Evolutionary conservation across 169 alveolate genomes (phyloP).

Genomic region (Plasmodium inui): DNA sequence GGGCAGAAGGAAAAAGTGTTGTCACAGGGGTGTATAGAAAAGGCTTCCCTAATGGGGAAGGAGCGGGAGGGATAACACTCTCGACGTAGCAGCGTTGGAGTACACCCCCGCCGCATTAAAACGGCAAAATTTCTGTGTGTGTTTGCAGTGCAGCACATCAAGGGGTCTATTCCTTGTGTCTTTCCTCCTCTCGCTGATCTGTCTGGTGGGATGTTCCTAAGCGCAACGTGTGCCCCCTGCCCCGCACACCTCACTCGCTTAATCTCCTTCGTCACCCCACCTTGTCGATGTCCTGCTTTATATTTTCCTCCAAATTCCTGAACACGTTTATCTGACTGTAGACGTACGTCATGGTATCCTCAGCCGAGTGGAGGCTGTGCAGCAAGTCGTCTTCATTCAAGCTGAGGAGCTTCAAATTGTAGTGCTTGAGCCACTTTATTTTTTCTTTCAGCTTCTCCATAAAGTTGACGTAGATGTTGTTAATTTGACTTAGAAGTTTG

Average conservation of each 20-base stretch:
- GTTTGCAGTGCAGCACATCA: not conserved
- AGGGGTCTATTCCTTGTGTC: not conserved
- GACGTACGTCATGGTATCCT: constrained; percentile 66
- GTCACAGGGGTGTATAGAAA: not conserved
- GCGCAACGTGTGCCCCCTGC: not conserved
- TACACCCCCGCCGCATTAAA: not conserved
- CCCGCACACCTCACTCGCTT: too few relatives aligned
- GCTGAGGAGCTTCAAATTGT: constrained; percentile 48
- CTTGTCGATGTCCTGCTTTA: constrained; percentile 67
- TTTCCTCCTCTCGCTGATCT: not conserved
- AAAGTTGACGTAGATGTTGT: constrained; percentile 50
- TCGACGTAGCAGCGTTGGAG: not conserved
- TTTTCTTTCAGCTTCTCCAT: constrained; percentile 75
- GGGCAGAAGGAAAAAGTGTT: not conserved
- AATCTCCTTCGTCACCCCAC: not conserved
- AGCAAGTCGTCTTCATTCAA: constrained; percentile 38
- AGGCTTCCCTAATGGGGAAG: not conserved
- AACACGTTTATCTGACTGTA: constrained; percentile 39
- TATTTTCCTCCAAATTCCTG: constrained; percentile 65
- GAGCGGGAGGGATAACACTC: not conserved
- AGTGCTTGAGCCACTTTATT: constrained; percentile 67
- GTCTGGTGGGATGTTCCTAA: not conserved
- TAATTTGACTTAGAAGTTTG: constrained; percentile 65
- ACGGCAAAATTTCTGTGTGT: not conserved
- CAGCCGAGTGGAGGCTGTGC: constrained; percentile 36